Base-by-base conservation (phyloP, 345 rosid genomes). In the Isatis tinctoria region DNA sequence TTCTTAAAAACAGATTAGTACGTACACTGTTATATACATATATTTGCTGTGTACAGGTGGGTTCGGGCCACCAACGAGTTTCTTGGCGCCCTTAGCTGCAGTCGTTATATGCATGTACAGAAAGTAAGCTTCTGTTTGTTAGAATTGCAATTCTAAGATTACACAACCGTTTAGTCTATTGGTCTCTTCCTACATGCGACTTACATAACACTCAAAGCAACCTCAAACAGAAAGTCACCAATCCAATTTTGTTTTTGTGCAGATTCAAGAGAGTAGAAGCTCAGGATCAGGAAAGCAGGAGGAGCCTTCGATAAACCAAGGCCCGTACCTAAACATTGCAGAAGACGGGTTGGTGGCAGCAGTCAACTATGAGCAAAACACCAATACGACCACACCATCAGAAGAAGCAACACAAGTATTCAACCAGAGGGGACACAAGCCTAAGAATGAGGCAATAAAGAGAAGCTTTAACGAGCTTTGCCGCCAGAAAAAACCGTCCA, bases 331-430 rank as follows among this genome's bases (percentile, higher is more conserved):
- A 17, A 90, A 86, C 66, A 73, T 89, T 4, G 71, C 79, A 28
- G 85, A 83, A 75, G 88, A 90, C 33, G 96, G 96, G 68, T 78
- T 86, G 78, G 88, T 90, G 61, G 85, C 92, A 76, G 88, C 96
- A 68, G 80, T 75, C 3, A 80, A 75, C 20, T 75, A 71, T 40
- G 87, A 86, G 73, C 63, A 81, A 77, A 56, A 70, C 18, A 26
- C 17, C 30, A 16, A 72, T 49, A 28, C 30, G 28, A 17, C 70
- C 60, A 66, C 56, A 70, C 24, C 26, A 12, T 72, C 60, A 22
- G 77, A 60, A 49, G 73, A 75, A 47, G 77, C 30, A 28, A 14
- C 54, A 47, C 79, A 51, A 32, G 44, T 37, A 51, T 52, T 22
- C 27, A 70, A 80, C 52, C 56, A 67, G 41, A 69, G 53, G 70